phyloP scores from a whole-genome alignment of 225 moss, liverwort and hornwort genomes.

The Sphagnum contortum region DNA sequence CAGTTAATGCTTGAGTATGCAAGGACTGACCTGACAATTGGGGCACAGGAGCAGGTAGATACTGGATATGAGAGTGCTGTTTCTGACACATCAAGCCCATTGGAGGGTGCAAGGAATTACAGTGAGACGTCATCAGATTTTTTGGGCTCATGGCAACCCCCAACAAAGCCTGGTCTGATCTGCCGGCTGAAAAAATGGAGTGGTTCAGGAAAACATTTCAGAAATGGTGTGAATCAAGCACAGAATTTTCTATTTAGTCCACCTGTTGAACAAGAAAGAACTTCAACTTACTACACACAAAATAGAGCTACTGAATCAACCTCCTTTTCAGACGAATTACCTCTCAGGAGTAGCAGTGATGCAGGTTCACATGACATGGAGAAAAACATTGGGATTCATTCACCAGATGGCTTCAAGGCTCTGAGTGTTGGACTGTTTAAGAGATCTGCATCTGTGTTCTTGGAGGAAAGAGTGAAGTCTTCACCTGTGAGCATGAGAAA shows the following conservation, averaged over 20 bases:
- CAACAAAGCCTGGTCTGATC: conserved; percentile 38
- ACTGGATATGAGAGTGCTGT: conserved; percentile 42
- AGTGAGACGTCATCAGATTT: conserved; percentile 23
- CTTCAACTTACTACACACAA: conserved; percentile 26
- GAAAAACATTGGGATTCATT: conserved; percentile 10
- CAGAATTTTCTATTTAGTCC: conserved; percentile 27
- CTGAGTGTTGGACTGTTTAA: conserved; percentile 6
- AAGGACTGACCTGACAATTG: conserved; percentile 26
- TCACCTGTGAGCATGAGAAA: conserved; percentile 18
- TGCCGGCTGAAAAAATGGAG: conserved; percentile 56
- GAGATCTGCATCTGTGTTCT: conserved; percentile 2
- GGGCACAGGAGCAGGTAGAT: conserved; percentile 28
- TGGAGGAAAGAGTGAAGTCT: conserved; percentile 2
- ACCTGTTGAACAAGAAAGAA: conserved; percentile 26
- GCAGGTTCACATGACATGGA: conserved; percentile 32
- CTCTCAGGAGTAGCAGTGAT: conserved; percentile 31
- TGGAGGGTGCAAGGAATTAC: conserved; percentile 15
- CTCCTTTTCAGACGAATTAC: conserved; percentile 39
- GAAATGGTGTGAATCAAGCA: conserved; percentile 13
- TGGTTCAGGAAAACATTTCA: conserved; percentile 10
- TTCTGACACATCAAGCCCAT: conserved; percentile 37
- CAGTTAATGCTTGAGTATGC: conserved; percentile 59
- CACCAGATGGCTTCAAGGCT: conserved; percentile 16
- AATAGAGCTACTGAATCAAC: conserved; percentile 14
- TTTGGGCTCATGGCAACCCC: conserved; percentile 12